phyloP scores from a whole-genome alignment of 768 basidiomycete genomes.

The Boletus vinaceobasis region DNA sequence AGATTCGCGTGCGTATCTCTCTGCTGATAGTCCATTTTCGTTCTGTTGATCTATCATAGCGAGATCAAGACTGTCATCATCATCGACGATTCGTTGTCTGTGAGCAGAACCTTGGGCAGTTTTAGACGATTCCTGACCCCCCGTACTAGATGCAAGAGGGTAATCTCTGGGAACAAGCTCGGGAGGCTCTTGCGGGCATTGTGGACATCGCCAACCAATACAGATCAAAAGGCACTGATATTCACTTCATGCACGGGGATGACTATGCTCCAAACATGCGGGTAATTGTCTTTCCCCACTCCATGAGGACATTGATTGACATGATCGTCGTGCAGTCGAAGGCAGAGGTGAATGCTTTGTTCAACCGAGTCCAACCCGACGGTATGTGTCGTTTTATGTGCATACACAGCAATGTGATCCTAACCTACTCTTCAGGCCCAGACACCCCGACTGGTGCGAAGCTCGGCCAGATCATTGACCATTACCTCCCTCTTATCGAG shows the following conservation, averaged over 20 bases:
- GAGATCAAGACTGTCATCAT: conserved; percentile 42
- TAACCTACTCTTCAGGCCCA: conserved; percentile 12
- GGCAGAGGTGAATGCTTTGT: conserved; percentile 22
- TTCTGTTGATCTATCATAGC: conserved; percentile 13
- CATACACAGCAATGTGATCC: neutral
- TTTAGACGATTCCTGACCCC: neutral
- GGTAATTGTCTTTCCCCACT: conserved; percentile 3
- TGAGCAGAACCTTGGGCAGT: conserved; percentile 2
- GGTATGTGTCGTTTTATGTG: conserved; percentile 9
- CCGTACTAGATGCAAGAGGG: conserved; percentile 37
- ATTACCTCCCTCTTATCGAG: conserved; percentile 36
- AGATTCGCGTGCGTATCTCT: conserved; percentile 26
- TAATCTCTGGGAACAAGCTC: conserved; percentile 35
- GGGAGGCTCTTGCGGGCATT: conserved; percentile 42
- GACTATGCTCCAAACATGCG: conserved; percentile 22
- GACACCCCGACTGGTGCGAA: conserved; percentile 11
- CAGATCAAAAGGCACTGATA: conserved; percentile 38
- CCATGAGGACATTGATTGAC: neutral
- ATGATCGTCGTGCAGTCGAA: conserved; percentile 12
- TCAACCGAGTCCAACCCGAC: conserved; percentile 25
- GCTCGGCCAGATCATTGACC: conserved; percentile 34
- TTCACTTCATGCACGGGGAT: conserved; percentile 35
- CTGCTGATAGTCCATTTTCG: neutral
- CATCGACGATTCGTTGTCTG: conserved; percentile 41
- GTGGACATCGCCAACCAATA: conserved; percentile 36